phyloP scores from a whole-genome alignment of 768 basidiomycete species.

The Termitomyces sp. region DNA sequence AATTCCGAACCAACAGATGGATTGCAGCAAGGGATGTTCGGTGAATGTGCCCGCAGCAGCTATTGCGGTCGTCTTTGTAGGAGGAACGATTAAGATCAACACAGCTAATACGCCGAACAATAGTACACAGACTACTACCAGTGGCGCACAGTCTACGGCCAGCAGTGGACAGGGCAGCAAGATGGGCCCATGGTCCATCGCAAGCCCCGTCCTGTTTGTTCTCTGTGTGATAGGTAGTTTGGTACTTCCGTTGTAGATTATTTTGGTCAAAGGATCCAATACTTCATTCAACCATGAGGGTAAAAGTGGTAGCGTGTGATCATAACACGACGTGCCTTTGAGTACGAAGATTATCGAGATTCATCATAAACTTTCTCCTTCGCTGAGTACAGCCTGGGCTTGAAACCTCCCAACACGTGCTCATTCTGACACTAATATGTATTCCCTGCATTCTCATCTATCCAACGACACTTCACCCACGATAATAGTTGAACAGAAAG shows the following conservation, averaged over 20 bases:
- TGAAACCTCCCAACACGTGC: too few species aligned
- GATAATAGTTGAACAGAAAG: neutral
- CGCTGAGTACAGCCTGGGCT: too few species aligned
- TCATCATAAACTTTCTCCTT: too few species aligned
- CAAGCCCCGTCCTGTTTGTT: neutral
- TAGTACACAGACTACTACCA: neutral
- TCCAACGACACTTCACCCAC: too few species aligned
- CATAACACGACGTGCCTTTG: too few species aligned
- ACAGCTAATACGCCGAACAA: neutral
- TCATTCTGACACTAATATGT: too few species aligned
- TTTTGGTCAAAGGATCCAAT: neutral
- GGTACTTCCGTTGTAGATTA: too few species aligned
- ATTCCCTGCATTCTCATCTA: too few species aligned
- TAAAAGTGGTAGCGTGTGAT: too few species aligned
- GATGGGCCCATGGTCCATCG: neutral
- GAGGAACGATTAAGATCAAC: constrained; percentile 2
- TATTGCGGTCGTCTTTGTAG: constrained; percentile 42
- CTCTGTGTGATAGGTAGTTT: neutral
- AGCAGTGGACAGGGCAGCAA: neutral
- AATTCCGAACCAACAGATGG: constrained; percentile 30
- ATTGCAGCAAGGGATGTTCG: constrained; percentile 42
- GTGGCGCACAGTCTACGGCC: neutral
- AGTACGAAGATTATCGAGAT: too few species aligned
- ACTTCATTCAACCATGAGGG: neutral
- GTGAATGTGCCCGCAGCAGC: constrained; percentile 45